These are phyloP conservation scores for Boechera stricta DNA, from an alignment of 345 rosid genomes.

Conservation along the genomic window DNA sequence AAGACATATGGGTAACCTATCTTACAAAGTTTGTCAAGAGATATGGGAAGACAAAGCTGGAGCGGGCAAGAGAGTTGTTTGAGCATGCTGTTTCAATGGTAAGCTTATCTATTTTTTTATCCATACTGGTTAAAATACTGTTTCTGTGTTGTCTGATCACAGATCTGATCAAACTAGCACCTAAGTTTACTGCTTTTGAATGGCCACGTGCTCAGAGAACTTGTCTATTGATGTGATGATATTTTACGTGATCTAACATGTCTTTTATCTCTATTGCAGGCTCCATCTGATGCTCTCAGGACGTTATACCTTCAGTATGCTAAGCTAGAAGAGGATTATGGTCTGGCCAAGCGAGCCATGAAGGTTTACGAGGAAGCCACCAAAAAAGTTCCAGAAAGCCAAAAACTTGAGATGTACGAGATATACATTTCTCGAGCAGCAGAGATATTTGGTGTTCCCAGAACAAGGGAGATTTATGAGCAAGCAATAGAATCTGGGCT, in stretches of 20 bases:
- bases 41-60: constrained; percentile 87
- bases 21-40: constrained; percentile 89
- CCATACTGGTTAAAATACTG: not conserved
- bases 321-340: constrained; percentile 93
- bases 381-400: constrained; percentile 82
- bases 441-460: constrained; percentile 94
- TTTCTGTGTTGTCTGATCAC: not conserved
- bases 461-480: constrained; percentile 92
- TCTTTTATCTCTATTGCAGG: constrained; percentile 51
- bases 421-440: constrained; percentile 94
- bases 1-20: constrained; percentile 94
- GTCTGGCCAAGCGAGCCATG: constrained; percentile 97
- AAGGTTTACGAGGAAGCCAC: constrained; percentile 94
- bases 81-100: constrained; percentile 93
- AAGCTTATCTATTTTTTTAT: constrained; percentile 38
- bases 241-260: not conserved
- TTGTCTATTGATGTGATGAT: constrained; percentile 9
- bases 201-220: not conserved
- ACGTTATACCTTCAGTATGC: constrained; percentile 95
- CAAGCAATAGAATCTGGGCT: constrained; percentile 96
- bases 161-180: not conserved
- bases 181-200: not conserved
- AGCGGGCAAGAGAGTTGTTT: constrained; percentile 91
- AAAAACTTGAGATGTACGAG: constrained; percentile 88
- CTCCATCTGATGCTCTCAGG: constrained; percentile 90